Evolutionary conservation across 345 rosid genomes (phyloP).

Genomic region (Cardamine resedifolia): DNA sequence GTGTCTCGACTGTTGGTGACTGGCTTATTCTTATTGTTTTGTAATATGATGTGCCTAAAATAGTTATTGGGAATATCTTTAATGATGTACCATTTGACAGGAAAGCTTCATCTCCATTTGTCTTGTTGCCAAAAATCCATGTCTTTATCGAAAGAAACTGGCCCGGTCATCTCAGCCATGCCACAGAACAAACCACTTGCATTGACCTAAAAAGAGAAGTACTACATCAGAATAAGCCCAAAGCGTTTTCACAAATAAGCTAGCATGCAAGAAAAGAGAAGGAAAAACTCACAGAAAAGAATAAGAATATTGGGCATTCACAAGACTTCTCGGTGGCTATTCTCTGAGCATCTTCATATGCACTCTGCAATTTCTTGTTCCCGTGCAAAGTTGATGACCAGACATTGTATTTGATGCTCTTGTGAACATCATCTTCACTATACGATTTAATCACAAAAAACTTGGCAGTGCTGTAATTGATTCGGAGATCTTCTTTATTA

Average conservation of each 20-base stretch:
- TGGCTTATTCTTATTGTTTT: conserved; percentile 92
- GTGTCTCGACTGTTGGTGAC: conserved; percentile 99
- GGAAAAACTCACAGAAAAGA: conserved; percentile 74
- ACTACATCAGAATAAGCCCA: conserved; percentile 21
- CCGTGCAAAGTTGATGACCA: conserved; percentile 98
- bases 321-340: conserved; percentile 49
- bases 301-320: conserved; percentile 74
- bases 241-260: not conserved
- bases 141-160: conserved; percentile 73
- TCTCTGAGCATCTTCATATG: conserved; percentile 76
- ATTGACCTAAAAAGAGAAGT: conserved; percentile 62
- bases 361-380: conserved; percentile 84
- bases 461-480: conserved; percentile 60
- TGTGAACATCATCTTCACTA: conserved; percentile 98
- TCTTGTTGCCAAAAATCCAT: conserved; percentile 99
- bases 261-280: not conserved
- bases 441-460: conserved; percentile 93
- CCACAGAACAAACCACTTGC: conserved; percentile 98
- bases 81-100: conserved; percentile 91
- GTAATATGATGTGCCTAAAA: conserved; percentile 79
- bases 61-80: conserved; percentile 77
- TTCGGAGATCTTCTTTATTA: conserved; percentile 70
- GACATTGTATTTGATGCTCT: conserved; percentile 87
- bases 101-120: conserved; percentile 96
- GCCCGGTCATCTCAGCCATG: conserved; percentile 92